Percentiles rank a stretch among this genome's conserved stretches.
These are phyloP conservation scores for Solanum hybrid DNA, from an alignment of 305 asterid genomes.

Conservation along the genomic window DNA sequence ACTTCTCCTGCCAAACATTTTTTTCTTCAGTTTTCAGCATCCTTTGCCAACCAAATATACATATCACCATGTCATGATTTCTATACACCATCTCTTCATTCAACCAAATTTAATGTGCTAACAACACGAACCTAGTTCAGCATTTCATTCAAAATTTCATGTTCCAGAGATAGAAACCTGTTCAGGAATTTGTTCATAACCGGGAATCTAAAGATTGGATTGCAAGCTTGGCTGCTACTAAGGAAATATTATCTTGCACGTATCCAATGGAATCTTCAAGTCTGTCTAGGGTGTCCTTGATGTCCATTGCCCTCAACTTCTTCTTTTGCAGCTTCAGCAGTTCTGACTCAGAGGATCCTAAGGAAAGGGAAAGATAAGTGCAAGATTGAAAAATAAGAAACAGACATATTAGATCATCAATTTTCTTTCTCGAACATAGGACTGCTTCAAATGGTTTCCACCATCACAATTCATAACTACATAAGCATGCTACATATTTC, in stretches of 20 bases:
- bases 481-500: neutral
- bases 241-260: slow-evolving; percentile 35
- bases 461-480: neutral
- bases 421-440: neutral
- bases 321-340: slow-evolving; percentile 45
- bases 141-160: neutral
- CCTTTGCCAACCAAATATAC: neutral
- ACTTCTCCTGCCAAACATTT: neutral
- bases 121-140: neutral
- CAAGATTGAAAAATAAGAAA: neutral
- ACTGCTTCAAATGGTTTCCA: neutral
- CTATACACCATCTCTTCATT: neutral
- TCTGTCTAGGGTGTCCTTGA: slow-evolving; percentile 51
- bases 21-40: neutral
- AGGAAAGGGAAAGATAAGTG: neutral
- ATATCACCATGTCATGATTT: neutral
- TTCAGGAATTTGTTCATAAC: slow-evolving; percentile 7
- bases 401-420: neutral
- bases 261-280: slow-evolving; percentile 33
- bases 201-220: slow-evolving; percentile 49
- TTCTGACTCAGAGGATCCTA: slow-evolving; percentile 57
- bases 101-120: neutral
- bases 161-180: neutral
- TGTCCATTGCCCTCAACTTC: slow-evolving; percentile 54
- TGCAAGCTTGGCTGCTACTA: slow-evolving; percentile 75